Percentiles rank a stretch among this genome's conserved stretches.
phyloP scores from a whole-genome alignment of 202 grass and related monocot species.

The Carex arenaria region DNA sequence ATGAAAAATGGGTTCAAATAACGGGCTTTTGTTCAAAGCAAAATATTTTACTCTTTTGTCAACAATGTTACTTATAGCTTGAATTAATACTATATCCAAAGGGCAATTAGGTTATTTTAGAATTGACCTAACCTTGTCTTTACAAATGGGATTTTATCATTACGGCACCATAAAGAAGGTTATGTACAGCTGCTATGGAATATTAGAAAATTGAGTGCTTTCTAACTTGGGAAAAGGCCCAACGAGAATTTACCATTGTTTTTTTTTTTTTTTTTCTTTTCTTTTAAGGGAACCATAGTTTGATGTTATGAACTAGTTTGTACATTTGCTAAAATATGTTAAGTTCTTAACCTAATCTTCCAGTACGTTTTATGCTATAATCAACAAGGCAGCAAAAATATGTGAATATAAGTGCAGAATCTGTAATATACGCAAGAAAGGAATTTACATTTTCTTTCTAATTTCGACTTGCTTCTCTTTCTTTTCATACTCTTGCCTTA shows the following conservation, averaged over 20 bases:
- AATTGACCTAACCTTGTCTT: neutral
- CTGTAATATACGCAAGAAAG: neutral
- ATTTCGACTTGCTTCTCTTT: conserved; percentile 65
- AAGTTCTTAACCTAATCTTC: neutral
- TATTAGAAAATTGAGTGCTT: neutral
- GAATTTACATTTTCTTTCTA: conserved; percentile 77
- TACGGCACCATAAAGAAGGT: neutral
- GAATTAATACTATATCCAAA: neutral
- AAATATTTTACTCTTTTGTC: neutral
- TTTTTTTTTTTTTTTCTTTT: neutral
- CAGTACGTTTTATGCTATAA: neutral
- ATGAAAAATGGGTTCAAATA: neutral
- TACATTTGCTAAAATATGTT: neutral
- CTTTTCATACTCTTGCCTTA: conserved; percentile 57
- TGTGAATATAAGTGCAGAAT: neutral
- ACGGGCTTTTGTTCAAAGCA: neutral
- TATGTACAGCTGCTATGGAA: neutral
- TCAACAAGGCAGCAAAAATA: neutral
- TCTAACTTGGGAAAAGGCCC: neutral
- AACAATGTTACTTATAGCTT: neutral
- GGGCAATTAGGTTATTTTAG: neutral
- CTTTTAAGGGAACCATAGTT: neutral
- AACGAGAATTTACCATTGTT: neutral
- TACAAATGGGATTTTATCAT: neutral
- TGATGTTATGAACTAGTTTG: neutral